Conservation (phyloP, 1,139 yeast species). For the Sugiyamaella japonica region DNA sequence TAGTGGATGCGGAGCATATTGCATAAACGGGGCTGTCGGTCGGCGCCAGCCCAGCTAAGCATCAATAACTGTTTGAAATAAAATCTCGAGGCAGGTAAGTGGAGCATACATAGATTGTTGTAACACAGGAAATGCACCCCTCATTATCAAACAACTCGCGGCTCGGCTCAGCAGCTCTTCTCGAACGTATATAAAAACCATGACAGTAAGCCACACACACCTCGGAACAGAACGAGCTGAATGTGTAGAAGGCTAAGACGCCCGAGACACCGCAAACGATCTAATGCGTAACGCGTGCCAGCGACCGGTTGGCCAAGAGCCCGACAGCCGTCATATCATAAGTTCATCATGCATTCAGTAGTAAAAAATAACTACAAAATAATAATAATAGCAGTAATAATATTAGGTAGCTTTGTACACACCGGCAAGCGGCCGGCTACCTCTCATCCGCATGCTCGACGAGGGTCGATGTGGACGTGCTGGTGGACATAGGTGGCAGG, state of each 20-base stretch:
- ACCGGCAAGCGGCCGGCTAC: not conserved
- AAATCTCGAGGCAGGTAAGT: not conserved
- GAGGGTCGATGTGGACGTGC: slow-evolving; percentile 8
- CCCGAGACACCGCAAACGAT: too few relatives aligned
- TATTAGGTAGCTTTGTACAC: not conserved
- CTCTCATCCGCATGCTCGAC: slow-evolving; percentile 13
- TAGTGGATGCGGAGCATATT: not conserved
- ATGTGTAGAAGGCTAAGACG: too few relatives aligned
- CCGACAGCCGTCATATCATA: slow-evolving; percentile 5
- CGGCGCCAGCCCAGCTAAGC: too few relatives aligned
- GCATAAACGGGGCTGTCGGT: not conserved
- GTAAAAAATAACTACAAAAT: not conserved
- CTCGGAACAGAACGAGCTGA: too few relatives aligned
- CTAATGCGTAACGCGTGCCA: not conserved
- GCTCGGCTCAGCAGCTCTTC: too few relatives aligned
- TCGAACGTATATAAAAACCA: too few relatives aligned
- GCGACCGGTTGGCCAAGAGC: slow-evolving; percentile 8
- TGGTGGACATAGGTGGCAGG: slow-evolving; percentile 2
- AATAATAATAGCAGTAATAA: not conserved
- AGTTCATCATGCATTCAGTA: slow-evolving; percentile 17
- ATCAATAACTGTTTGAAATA: not conserved
- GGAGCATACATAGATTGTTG: too few relatives aligned
- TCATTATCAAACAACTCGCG: too few relatives aligned
- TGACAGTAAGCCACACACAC: too few relatives aligned
- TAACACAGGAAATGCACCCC: not conserved